Conservation (phyloP, 2,329 filamentous ascomycete species). For the Penicillium frequentans region DNA sequence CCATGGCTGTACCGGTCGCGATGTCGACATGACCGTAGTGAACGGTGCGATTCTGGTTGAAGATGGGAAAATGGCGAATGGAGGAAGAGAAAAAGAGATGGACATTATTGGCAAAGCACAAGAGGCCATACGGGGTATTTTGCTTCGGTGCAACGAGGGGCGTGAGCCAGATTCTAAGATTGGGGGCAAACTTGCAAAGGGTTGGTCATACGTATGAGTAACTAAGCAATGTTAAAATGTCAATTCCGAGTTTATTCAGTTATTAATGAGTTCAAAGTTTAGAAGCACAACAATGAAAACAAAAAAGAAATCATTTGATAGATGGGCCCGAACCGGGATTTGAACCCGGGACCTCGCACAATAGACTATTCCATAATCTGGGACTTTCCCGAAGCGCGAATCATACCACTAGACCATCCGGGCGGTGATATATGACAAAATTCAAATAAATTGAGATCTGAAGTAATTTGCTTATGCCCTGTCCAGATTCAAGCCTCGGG, state of each 20-base stretch:
- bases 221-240: not conserved
- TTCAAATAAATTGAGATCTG: not conserved
- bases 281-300: not conserved
- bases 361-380: not conserved
- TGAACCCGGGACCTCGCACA: not conserved
- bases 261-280: not conserved
- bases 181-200: constrained; percentile 4
- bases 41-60: constrained; percentile 41
- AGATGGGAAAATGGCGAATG: constrained; percentile 26
- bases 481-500: not conserved
- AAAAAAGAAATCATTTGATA: not conserved
- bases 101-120: constrained; percentile 12
- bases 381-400: not conserved
- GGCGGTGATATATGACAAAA: not conserved
- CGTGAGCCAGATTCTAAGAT: constrained; percentile 4
- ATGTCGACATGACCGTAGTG: constrained; percentile 45
- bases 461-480: not conserved
- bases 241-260: not conserved
- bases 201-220: constrained; percentile 8
- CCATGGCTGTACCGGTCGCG: constrained; percentile 42
- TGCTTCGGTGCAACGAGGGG: constrained; percentile 4
- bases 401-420: not conserved
- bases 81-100: constrained; percentile 11
- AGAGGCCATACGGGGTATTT: not conserved
- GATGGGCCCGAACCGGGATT: not conserved